Conservation (phyloP, 208 protist species). For the Acanthamoeba culbertsoni region DNA sequence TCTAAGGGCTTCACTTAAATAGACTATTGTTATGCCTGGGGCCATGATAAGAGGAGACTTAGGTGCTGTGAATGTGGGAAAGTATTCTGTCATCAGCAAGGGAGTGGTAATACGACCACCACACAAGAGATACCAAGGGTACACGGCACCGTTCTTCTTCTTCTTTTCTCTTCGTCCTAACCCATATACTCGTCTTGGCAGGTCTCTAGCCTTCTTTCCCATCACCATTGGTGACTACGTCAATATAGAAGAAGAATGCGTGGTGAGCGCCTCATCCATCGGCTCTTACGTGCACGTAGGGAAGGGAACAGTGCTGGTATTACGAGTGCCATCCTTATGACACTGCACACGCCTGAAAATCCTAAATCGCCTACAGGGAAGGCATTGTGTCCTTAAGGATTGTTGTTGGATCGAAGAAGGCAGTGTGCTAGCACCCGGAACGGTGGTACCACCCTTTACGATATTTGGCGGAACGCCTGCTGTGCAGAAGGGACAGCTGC, state of each 20-base stretch:
- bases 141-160: neutral
- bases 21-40: slow-evolving; percentile 71
- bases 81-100: slow-evolving; percentile 56
- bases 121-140: slow-evolving; percentile 74
- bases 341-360: neutral
- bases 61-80: slow-evolving; percentile 71
- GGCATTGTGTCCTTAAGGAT: slow-evolving; percentile 79
- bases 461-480: slow-evolving; percentile 69
- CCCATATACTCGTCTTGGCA: slow-evolving; percentile 13
- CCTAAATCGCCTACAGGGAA: slow-evolving; percentile 55
- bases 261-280: slow-evolving; percentile 73
- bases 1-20: neutral
- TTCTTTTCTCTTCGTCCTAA: neutral
- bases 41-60: slow-evolving; percentile 74
- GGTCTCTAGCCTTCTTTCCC: slow-evolving; percentile 69
- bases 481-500: slow-evolving; percentile 62
- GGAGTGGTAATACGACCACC: slow-evolving; percentile 70
- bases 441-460: slow-evolving; percentile 77
- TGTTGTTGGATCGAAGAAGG: slow-evolving; percentile 73
- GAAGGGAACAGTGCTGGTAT: slow-evolving; percentile 75
- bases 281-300: slow-evolving; percentile 80
- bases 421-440: slow-evolving; percentile 76
- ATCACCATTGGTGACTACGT: slow-evolving; percentile 76
- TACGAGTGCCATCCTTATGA: neutral
- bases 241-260: slow-evolving; percentile 69